Conservation (phyloP, 306 rosid species). For the Ammopiptanthus mongolicus region DNA sequence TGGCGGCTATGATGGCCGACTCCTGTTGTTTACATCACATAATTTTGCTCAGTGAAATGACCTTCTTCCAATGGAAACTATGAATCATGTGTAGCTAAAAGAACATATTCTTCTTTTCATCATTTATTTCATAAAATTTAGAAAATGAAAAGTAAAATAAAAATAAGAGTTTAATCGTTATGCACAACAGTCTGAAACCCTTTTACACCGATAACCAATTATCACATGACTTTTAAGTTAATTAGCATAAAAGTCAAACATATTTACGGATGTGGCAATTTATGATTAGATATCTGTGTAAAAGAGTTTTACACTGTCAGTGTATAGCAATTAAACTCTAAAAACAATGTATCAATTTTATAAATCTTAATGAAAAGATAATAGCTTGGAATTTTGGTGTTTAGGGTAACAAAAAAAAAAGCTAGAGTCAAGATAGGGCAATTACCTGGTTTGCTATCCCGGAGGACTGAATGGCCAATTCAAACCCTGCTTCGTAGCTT, state of each 20-base stretch:
- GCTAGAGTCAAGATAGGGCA: background rate
- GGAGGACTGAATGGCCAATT: conserved; percentile 59
- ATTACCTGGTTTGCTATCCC: conserved; percentile 65
- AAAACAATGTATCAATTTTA: background rate
- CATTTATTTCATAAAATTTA: too few species aligned
- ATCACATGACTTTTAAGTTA: too few species aligned
- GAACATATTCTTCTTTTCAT: too few species aligned
- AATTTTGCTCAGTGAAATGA: conserved; percentile 6
- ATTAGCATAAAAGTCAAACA: too few species aligned
- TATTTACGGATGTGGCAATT: too few species aligned
- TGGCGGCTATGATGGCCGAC: conserved; percentile 27
- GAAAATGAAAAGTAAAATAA: too few species aligned
- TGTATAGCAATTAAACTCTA: too few species aligned
- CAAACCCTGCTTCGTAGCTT: conserved; percentile 73
- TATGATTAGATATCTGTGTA: too few species aligned
- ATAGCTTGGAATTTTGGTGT: background rate
- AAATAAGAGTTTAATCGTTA: too few species aligned
- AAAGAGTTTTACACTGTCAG: too few species aligned
- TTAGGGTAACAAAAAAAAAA: background rate
- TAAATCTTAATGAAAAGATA: background rate
- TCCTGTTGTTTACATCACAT: conserved; percentile 42
- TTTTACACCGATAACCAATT: too few species aligned
- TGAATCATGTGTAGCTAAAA: background rate
- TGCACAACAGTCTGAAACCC: too few species aligned
- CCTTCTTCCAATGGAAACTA: background rate